Evolutionary conservation across 2,329 filamentous ascomycete species (phyloP).

Genomic region (Byssothecium circinans): DNA sequence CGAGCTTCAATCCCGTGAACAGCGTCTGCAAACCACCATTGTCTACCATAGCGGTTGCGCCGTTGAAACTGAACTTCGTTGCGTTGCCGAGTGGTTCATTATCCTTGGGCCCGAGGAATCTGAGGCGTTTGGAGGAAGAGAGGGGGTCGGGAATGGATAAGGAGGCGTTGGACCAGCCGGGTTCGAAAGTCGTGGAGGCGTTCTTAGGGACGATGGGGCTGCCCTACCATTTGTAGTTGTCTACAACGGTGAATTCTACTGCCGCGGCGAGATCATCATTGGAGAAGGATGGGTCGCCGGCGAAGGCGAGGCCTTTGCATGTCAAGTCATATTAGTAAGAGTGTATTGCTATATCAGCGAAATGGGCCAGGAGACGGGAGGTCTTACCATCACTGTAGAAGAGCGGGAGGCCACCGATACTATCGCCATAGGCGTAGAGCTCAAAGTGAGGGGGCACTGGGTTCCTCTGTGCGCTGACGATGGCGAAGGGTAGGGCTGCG

Average conservation of each 20-base stretch:
- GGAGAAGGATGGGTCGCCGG: constrained; percentile 15
- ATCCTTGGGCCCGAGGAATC: constrained; percentile 14
- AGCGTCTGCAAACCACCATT: constrained; percentile 16
- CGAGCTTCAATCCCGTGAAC: constrained; percentile 16
- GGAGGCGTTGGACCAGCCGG: constrained; percentile 19
- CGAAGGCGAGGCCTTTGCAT: constrained; percentile 19
- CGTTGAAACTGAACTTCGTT: constrained; percentile 22
- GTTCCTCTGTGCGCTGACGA: constrained; percentile 14
- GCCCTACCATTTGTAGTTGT: constrained; percentile 13
- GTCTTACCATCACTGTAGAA: constrained; percentile 22
- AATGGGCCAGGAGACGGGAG: too few relatives aligned
- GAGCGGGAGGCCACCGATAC: constrained; percentile 19
- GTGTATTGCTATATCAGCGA: too few relatives aligned
- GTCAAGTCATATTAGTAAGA: too few relatives aligned
- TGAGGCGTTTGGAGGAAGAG: constrained; percentile 15
- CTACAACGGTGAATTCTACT: constrained; percentile 10
- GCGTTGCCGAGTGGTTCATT: constrained; percentile 3
- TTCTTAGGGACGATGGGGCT: constrained; percentile 18
- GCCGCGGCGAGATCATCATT: constrained; percentile 19
- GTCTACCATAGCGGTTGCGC: constrained; percentile 16
- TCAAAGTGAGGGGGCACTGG: constrained; percentile 10
- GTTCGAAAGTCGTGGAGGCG: constrained; percentile 7
- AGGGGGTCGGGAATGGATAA: constrained; percentile 17
- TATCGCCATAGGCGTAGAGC: constrained; percentile 20
- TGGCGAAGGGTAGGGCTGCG: constrained; percentile 17